These are phyloP conservation scores for Cercospora berteroae DNA, from an alignment of 2,329 filamentous ascomycete species.

Conservation along the genomic window DNA sequence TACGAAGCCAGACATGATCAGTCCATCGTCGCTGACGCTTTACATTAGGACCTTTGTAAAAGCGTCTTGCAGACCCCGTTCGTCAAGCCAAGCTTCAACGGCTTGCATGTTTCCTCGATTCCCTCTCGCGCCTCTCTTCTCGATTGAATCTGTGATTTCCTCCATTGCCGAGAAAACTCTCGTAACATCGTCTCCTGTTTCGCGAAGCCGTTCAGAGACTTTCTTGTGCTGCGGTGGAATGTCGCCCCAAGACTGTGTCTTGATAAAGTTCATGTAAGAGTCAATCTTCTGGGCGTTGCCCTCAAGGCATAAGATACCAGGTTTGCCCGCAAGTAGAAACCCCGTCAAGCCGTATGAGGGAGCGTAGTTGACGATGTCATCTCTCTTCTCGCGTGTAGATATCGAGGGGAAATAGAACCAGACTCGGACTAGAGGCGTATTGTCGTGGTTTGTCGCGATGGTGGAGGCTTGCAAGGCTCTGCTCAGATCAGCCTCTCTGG, in stretches of 20 bases:
- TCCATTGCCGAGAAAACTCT: constrained; percentile 56
- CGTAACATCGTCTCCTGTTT: constrained; percentile 35
- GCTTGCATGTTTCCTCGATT: constrained; percentile 57
- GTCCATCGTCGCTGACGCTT: not conserved
- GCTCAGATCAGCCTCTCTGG: constrained; percentile 11
- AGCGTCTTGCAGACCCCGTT: constrained; percentile 46
- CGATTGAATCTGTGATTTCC: constrained; percentile 55
- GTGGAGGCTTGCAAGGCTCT: not conserved
- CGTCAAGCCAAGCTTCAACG: constrained; percentile 51
- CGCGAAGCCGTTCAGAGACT: constrained; percentile 56
- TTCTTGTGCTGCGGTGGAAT: constrained; percentile 63
- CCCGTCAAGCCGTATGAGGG: constrained; percentile 56
- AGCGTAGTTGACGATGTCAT: constrained; percentile 57
- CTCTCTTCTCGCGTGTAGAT: constrained; percentile 58
- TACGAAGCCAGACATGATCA: not conserved
- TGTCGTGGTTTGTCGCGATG: not conserved
- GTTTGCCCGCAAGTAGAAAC: constrained; percentile 61
- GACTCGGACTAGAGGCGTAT: constrained; percentile 48
- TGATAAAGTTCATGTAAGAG: constrained; percentile 62
- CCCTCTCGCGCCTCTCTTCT: constrained; percentile 49
- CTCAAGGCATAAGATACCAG: constrained; percentile 55
- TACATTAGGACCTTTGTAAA: constrained; percentile 45
- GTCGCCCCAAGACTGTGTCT: constrained; percentile 62
- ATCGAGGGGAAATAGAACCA: constrained; percentile 66
- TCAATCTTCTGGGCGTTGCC: constrained; percentile 51